Percentiles rank a stretch among this genome's conserved stretches.
Conservation (phyloP, 2,329 filamentous ascomycete genomes). For the Colletotrichum somersetense region DNA sequence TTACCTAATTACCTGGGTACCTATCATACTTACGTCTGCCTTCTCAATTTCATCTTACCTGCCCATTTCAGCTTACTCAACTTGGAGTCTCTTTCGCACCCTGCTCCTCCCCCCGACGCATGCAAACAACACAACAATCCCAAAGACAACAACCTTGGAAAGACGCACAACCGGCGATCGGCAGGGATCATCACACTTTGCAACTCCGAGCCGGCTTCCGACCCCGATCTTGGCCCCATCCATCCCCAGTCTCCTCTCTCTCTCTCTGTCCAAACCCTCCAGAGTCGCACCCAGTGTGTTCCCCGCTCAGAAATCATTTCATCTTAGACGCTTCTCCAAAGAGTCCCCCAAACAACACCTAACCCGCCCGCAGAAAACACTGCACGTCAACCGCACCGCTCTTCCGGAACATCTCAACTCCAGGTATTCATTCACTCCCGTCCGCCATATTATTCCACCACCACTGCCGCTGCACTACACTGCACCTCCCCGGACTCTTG, state of each 20-base stretch:
- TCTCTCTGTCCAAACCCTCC: not conserved
- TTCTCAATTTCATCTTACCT: not conserved
- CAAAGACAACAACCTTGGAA: slow-evolving; percentile 7
- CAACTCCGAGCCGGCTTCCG: slow-evolving; percentile 36
- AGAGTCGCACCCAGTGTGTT: slow-evolving; percentile 5
- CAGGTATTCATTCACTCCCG: not conserved
- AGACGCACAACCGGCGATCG: slow-evolving; percentile 20
- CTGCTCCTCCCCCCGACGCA: not conserved
- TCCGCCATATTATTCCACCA: not conserved
- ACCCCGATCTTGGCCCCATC: slow-evolving; percentile 32
- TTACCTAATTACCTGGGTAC: not conserved
- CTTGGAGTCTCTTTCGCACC: not conserved
- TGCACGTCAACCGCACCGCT: slow-evolving; percentile 22
- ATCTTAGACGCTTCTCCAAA: slow-evolving; percentile 7
- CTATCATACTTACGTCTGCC: not conserved
- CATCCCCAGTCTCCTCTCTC: not conserved
- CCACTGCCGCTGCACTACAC: not conserved
- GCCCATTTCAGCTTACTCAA: not conserved
- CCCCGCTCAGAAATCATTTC: slow-evolving; percentile 9
- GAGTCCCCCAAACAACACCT: slow-evolving; percentile 1
- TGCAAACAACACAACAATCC: not conserved
- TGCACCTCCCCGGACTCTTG: not conserved
- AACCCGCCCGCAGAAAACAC: slow-evolving; percentile 1
- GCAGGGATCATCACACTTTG: slow-evolving; percentile 29
- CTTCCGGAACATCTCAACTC: not conserved